phyloP scores from a whole-genome alignment of 2,329 filamentous ascomycete genomes.

The Talaromyces sp. region DNA sequence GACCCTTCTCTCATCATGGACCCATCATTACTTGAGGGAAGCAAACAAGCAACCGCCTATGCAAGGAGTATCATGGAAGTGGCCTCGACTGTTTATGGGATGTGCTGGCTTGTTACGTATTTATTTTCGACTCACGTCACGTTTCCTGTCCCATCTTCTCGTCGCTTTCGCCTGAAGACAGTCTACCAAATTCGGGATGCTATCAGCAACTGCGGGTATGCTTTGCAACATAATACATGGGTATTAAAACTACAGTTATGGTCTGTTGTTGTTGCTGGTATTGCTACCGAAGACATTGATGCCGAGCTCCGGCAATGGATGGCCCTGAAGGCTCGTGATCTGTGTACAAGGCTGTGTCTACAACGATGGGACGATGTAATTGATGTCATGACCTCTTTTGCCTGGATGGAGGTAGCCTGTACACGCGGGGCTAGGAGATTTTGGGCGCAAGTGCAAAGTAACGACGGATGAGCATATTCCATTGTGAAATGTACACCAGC shows the following conservation, averaged over 20 bases:
- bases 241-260: conserved; percentile 15
- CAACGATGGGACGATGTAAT: conserved; percentile 7
- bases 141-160: conserved; percentile 14
- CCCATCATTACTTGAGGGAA: not conserved
- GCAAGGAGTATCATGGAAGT: not conserved
- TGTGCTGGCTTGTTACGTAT: conserved; percentile 15
- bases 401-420: conserved; percentile 17
- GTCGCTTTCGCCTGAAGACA: conserved; percentile 9
- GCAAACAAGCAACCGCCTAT: not conserved
- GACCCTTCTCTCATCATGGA: conserved; percentile 10
- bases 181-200: conserved; percentile 6
- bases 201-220: not conserved
- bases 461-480: not conserved
- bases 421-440: conserved; percentile 11
- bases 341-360: conserved; percentile 9
- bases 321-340: conserved; percentile 8
- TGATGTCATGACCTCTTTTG: conserved; percentile 16
- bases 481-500: not conserved
- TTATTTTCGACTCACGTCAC: conserved; percentile 18
- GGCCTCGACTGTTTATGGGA: conserved; percentile 12
- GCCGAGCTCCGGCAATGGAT: conserved; percentile 10
- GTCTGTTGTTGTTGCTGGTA: conserved; percentile 17
- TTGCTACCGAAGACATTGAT: conserved; percentile 17
- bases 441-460: conserved; percentile 11
- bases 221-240: not conserved